Conservation (phyloP, 106 monocot species). For the Chionographis japonica region DNA sequence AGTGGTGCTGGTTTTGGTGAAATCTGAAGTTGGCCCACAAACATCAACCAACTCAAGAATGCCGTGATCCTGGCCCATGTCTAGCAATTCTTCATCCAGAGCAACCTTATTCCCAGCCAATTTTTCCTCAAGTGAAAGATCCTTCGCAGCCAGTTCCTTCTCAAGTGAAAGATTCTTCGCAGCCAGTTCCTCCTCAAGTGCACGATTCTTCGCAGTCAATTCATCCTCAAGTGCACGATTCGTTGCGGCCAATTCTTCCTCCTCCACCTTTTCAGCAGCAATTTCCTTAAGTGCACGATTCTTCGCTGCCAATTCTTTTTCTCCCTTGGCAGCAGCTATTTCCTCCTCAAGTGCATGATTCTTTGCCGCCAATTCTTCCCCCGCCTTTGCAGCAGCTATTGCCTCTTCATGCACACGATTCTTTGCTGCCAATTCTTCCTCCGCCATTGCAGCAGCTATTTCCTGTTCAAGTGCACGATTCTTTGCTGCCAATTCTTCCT, state of each 20-base stretch:
- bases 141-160: neutral
- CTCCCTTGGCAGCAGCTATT: neutral
- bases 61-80: neutral
- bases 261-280: too few species aligned
- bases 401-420: neutral
- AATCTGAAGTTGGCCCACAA: neutral
- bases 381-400: too few species aligned
- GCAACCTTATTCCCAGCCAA: neutral
- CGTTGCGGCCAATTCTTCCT: neutral
- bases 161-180: neutral
- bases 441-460: too few species aligned
- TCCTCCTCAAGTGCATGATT: neutral
- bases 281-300: too few species aligned
- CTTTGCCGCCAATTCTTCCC: too few species aligned
- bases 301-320: slow-evolving; percentile 8
- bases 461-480: neutral
- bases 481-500: slow-evolving; percentile 23
- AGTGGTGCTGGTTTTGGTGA: neutral
- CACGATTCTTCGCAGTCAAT: neutral
- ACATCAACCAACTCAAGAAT: neutral
- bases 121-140: neutral
- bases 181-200: slow-evolving; percentile 23
- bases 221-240: neutral
- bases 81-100: slow-evolving; percentile 1
- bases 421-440: neutral